Evolutionary conservation across 108 stramenopile species (phyloP).

Genomic region (Stephanodiscus minutulus): DNA sequence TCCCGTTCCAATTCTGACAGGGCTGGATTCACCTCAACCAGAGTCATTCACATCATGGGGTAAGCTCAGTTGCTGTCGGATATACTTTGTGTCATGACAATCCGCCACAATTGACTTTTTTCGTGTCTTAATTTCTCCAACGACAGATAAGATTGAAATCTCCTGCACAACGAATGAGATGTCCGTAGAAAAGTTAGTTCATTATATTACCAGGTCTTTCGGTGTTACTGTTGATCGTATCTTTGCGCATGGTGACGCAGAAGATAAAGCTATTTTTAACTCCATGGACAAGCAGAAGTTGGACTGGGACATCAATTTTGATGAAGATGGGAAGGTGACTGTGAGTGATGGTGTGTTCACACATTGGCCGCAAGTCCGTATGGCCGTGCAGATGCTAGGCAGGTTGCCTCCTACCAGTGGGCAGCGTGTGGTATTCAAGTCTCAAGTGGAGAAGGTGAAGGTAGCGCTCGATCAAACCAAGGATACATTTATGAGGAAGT

Average conservation of each 20-base stretch:
- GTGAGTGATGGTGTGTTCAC: constrained; percentile 60
- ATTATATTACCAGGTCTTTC: constrained; percentile 49
- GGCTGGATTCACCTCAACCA: constrained; percentile 48
- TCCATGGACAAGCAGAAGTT: constrained; percentile 57
- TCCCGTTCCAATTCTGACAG: constrained; percentile 51
- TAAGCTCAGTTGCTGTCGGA: not conserved
- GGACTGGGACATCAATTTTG: constrained; percentile 54
- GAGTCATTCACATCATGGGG: constrained; percentile 59
- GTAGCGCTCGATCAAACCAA: constrained; percentile 57
- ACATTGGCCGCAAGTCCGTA: constrained; percentile 63
- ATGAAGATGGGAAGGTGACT: constrained; percentile 51
- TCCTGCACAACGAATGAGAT: constrained; percentile 46
- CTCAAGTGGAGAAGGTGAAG: constrained; percentile 59
- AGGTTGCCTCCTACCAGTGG: constrained; percentile 59
- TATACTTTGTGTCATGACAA: not conserved
- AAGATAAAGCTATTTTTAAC: constrained; percentile 55
- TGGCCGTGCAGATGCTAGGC: constrained; percentile 60
- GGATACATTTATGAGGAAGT: constrained; percentile 44
- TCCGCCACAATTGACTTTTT: not conserved
- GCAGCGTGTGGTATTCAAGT: constrained; percentile 56
- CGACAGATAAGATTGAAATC: constrained; percentile 50
- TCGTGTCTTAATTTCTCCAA: not conserved
- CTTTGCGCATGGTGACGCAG: constrained; percentile 45
- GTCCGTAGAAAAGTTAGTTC: constrained; percentile 55
- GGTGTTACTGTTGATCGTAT: constrained; percentile 57